Evolutionary conservation across 2,329 filamentous ascomycete species (phyloP).

Genomic region (Colletotrichum lini): DNA sequence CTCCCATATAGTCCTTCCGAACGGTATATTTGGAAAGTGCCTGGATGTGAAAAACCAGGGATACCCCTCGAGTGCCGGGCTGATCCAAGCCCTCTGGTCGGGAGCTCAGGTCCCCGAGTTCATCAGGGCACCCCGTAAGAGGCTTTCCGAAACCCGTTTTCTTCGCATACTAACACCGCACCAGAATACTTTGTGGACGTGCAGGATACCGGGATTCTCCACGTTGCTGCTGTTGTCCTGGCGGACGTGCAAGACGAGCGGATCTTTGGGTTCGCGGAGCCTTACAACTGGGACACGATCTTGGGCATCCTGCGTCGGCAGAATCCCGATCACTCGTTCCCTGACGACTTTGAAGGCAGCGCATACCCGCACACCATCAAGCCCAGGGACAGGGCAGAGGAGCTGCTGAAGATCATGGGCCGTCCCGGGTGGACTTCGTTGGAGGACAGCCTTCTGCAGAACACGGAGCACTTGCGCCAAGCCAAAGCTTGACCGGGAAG

Average conservation of each 20-base stretch:
- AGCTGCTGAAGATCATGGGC: background rate
- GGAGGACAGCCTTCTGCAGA: background rate
- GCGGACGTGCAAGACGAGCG: slow-evolving; percentile 63
- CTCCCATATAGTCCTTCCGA: slow-evolving; percentile 49
- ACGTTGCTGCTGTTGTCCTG: slow-evolving; percentile 65
- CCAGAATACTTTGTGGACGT: slow-evolving; percentile 64
- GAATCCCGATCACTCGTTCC: slow-evolving; percentile 41
- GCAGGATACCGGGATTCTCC: slow-evolving; percentile 64
- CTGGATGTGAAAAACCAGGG: slow-evolving; percentile 44
- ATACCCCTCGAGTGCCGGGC: slow-evolving; percentile 43
- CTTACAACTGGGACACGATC: slow-evolving; percentile 61
- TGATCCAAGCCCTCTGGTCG: slow-evolving; percentile 44
- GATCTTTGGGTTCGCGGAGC: slow-evolving; percentile 66
- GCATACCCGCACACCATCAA: background rate
- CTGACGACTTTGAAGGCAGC: slow-evolving; percentile 44
- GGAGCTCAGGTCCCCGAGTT: slow-evolving; percentile 19
- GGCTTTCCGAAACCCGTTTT: slow-evolving; percentile 49
- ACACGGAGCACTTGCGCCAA: background rate
- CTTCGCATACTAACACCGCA: slow-evolving; percentile 48
- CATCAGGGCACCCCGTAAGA: background rate
- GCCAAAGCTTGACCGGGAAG: background rate
- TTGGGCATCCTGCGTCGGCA: slow-evolving; percentile 46
- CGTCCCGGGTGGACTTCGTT: background rate
- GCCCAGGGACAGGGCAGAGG: slow-evolving; percentile 1
- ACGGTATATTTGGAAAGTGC: slow-evolving; percentile 46